These are phyloP conservation scores for Pseudogymnoascus sp. DNA, from an alignment of 2,329 filamentous ascomycete species.

Conservation along the genomic window DNA sequence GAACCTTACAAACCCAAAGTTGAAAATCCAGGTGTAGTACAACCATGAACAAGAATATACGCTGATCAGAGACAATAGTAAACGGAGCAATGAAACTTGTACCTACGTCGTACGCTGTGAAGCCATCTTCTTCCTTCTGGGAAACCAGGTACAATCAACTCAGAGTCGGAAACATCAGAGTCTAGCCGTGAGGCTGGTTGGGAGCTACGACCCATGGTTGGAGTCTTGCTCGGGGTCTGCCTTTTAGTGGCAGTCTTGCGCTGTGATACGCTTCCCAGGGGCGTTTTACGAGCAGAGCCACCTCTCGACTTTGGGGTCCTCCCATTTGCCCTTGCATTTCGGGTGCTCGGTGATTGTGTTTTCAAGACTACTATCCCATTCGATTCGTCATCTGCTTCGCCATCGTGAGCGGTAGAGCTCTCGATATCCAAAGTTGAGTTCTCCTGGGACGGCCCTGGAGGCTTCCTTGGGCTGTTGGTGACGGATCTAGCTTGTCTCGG, in stretches of 20 bases:
- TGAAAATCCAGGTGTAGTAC: not conserved
- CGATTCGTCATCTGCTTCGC: not conserved
- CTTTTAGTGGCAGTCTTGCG: not conserved
- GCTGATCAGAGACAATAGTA: not conserved
- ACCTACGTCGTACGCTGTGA: conserved; percentile 4
- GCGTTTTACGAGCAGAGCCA: not conserved
- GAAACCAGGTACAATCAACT: not conserved
- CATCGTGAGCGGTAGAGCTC: not conserved
- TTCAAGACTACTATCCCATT: not conserved
- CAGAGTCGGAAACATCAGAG: not conserved
- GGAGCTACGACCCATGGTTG: not conserved
- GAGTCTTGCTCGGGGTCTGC: not conserved
- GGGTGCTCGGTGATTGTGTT: not conserved
- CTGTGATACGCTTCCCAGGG: not conserved
- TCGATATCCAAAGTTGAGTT: not conserved
- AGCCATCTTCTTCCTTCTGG: conserved; percentile 10
- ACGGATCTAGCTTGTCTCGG: not conserved
- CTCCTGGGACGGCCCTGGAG: not conserved
- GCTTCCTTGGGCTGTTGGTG: not conserved
- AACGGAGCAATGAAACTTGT: not conserved
- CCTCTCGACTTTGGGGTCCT: not conserved
- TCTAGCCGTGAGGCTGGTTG: not conserved
- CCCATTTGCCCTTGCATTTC: not conserved
- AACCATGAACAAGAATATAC: not conserved
- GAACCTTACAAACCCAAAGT: not conserved